Percentiles rank a stretch among this genome's conserved stretches.
phyloP scores from a whole-genome alignment of 1,139 yeast species.

The Diutina catenulata region DNA sequence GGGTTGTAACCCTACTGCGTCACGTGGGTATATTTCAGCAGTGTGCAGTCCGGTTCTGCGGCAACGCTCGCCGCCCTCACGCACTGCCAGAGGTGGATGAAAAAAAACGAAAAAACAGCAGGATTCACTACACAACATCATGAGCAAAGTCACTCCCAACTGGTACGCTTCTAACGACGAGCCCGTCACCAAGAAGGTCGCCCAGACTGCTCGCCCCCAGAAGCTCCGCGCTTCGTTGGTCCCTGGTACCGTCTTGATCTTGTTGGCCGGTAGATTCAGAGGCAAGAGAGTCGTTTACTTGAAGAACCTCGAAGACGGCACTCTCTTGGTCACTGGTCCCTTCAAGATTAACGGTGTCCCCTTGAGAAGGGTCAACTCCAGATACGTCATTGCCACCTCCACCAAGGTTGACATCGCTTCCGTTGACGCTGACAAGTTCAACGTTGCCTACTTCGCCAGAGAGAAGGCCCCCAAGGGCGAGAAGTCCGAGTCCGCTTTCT shows the following conservation, averaged over 20 bases:
- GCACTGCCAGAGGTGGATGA: too few species aligned
- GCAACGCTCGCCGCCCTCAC: too few species aligned
- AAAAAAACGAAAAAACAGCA: neutral
- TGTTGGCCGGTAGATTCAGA: constrained; percentile 99
- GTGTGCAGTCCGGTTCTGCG: too few species aligned
- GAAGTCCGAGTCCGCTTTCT: constrained; percentile 93
- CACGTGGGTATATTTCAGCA: too few species aligned
- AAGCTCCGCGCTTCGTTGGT: constrained; percentile 94
- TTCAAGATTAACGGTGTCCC: constrained; percentile 99
- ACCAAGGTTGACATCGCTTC: constrained; percentile 74
- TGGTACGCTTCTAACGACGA: constrained; percentile 95
- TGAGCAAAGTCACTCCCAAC: constrained; percentile 51
- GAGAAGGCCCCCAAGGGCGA: constrained; percentile 72
- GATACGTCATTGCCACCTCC: constrained; percentile 98
- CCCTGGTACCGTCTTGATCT: constrained; percentile 97
- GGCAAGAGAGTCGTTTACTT: constrained; percentile 99
- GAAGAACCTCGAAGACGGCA: constrained; percentile 97
- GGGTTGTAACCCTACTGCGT: constrained; percentile 1
- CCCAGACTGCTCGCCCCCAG: constrained; percentile 75
- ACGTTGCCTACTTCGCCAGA: constrained; percentile 94
- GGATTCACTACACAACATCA: constrained; percentile 5
- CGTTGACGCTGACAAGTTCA: constrained; percentile 85
- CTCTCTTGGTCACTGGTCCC: constrained; percentile 97
- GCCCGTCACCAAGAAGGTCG: constrained; percentile 68
- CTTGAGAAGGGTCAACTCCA: constrained; percentile 97